Percentiles rank a stretch among this genome's conserved stretches.
Evolutionary conservation across 2,329 filamentous ascomycete genomes (phyloP).

Genomic region (Magnaporthiopsis rhizophila): DNA sequence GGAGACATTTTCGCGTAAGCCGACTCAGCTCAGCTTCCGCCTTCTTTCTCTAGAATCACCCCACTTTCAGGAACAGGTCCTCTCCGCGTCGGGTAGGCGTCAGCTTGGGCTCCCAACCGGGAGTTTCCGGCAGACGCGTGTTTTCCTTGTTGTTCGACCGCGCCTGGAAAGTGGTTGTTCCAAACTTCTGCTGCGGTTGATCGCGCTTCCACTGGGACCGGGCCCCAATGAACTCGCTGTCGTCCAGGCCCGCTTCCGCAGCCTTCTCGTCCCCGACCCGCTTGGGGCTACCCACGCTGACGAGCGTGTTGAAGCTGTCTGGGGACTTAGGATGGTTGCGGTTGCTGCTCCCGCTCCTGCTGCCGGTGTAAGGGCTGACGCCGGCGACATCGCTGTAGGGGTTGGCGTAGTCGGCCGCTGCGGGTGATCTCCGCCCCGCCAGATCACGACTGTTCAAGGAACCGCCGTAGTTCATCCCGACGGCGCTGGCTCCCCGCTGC

Average conservation of each 20-base stretch:
- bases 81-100: slow-evolving; percentile 61
- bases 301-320: slow-evolving; percentile 9
- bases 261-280: slow-evolving; percentile 42
- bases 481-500: too few species aligned
- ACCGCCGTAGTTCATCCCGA: not conserved
- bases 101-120: slow-evolving; percentile 55
- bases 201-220: slow-evolving; percentile 7
- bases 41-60: too few species aligned
- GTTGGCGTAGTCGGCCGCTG: not conserved
- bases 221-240: slow-evolving; percentile 12
- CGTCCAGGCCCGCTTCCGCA: slow-evolving; percentile 33
- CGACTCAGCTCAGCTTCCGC: too few species aligned
- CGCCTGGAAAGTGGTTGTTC: not conserved
- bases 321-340: slow-evolving; percentile 1
- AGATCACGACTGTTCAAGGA: not conserved
- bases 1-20: too few species aligned
- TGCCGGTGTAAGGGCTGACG: slow-evolving; percentile 9
- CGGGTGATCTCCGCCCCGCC: not conserved
- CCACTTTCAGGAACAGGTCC: slow-evolving; percentile 53
- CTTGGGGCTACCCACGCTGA: slow-evolving; percentile 34
- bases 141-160: slow-evolving; percentile 10
- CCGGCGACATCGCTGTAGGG: not conserved
- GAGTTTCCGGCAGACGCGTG: slow-evolving; percentile 33
- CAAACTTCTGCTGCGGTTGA: not conserved
- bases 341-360: slow-evolving; percentile 6